A percentile compares a stretch with the other conserved stretches of the same genome.
phyloP scores from a whole-genome alignment of 148 eudicot species.

The Linanthus parryae region DNA sequence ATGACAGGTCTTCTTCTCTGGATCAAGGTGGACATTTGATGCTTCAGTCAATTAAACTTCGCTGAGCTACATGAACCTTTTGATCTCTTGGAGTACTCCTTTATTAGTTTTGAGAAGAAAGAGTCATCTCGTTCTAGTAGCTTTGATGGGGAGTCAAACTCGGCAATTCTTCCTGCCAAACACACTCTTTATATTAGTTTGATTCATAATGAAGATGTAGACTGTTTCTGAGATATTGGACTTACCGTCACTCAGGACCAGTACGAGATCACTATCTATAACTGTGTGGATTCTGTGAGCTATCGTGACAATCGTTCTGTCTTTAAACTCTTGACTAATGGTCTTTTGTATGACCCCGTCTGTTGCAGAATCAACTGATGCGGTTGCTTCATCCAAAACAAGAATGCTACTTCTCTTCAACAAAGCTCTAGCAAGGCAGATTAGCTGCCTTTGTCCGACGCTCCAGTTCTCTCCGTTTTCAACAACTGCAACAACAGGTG shows the following conservation, averaged over 20 bases:
- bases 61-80: conserved; percentile 39
- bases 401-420: conserved; percentile 77
- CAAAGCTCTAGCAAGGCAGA: conserved; percentile 91
- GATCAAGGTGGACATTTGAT: no score
- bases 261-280: conserved; percentile 84
- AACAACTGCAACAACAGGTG: conserved; percentile 44
- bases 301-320: conserved; percentile 84
- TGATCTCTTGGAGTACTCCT: conserved; percentile 86
- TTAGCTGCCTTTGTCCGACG: conserved; percentile 90
- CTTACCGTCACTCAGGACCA: conserved; percentile 94
- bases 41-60: no score
- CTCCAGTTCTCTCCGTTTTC: conserved; percentile 99
- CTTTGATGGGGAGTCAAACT: conserved; percentile 79
- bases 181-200: background rate
- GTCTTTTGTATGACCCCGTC: conserved; percentile 79
- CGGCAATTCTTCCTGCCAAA: conserved; percentile 96
- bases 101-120: conserved; percentile 80
- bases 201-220: background rate
- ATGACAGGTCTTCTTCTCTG: no score
- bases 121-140: conserved; percentile 81
- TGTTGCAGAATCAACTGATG: conserved; percentile 95
- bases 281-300: conserved; percentile 99
- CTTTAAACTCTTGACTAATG: conserved; percentile 70
- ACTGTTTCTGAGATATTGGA: background rate
- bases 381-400: conserved; percentile 94